Percentiles rank a stretch among this genome's conserved stretches.
These are phyloP conservation scores for Heteromeles arbutifolia DNA, from an alignment of 306 rosid species.

Conservation along the genomic window DNA sequence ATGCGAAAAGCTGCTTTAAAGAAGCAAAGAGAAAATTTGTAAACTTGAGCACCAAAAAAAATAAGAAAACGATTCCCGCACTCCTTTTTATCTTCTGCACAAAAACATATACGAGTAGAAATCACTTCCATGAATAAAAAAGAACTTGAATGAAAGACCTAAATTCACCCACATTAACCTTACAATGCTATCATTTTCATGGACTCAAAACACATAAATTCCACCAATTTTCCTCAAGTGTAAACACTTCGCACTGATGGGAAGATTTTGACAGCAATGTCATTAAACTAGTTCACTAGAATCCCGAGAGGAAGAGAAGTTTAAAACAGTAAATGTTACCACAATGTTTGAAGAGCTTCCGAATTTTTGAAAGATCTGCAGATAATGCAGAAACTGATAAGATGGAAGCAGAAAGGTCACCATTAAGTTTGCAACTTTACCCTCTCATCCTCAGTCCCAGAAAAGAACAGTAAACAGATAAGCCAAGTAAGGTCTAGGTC, in stretches of 20 bases:
- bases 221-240: neutral
- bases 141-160: neutral
- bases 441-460: neutral
- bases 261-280: too few relatives aligned
- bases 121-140: neutral
- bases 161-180: neutral
- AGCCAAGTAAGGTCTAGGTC: neutral
- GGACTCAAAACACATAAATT: neutral
- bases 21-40: too few relatives aligned
- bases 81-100: too few relatives aligned
- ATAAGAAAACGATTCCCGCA: too few relatives aligned
- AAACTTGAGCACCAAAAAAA: too few relatives aligned
- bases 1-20: too few relatives aligned
- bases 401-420: neutral
- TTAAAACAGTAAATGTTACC: neutral
- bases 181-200: neutral
- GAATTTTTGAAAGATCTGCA: neutral
- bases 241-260: neutral
- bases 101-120: too few relatives aligned
- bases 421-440: neutral
- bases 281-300: neutral
- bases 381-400: neutral
- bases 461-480: neutral
- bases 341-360: neutral
- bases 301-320: neutral